A percentile compares a stretch with the other conserved stretches of the same genome.
phyloP scores from a whole-genome alignment of 257 asterid genomes.

The Gardenia jasminoides region DNA sequence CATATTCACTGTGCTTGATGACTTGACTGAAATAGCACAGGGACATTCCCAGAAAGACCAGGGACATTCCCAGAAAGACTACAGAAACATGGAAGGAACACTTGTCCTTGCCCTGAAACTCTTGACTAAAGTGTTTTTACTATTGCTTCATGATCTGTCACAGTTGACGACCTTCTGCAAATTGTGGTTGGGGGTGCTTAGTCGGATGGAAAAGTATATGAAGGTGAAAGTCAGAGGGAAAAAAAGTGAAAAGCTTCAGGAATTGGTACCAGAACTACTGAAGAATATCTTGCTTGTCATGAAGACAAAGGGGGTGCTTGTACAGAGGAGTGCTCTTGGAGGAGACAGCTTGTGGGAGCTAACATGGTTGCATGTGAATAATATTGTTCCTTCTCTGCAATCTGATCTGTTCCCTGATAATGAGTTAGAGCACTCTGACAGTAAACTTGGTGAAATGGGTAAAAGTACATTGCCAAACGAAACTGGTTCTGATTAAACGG shows the following conservation, averaged over 20 bases:
- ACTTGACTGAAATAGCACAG: constrained; percentile 79
- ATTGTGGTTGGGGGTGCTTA: constrained; percentile 82
- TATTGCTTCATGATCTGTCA: constrained; percentile 49
- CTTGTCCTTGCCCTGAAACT: constrained; percentile 81
- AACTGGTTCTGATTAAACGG: constrained; percentile 24
- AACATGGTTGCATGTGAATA: constrained; percentile 91
- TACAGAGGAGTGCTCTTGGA: constrained; percentile 72
- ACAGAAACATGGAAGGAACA: constrained; percentile 81
- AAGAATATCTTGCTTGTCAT: constrained; percentile 74
- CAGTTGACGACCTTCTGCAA: constrained; percentile 77
- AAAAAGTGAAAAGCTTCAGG: constrained; percentile 81
- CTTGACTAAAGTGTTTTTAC: constrained; percentile 60
- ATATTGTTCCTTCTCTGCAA: constrained; percentile 68
- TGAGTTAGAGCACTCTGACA: constrained; percentile 35
- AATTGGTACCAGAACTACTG: constrained; percentile 78
- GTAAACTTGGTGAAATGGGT: constrained; percentile 25
- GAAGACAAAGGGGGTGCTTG: constrained; percentile 80
- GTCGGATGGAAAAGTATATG: constrained; percentile 79
- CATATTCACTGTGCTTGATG: constrained; percentile 83
- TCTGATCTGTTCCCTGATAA: constrained; percentile 65
- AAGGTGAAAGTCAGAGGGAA: constrained; percentile 68
- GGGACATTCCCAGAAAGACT: constrained; percentile 86
- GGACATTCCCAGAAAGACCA: constrained; percentile 81
- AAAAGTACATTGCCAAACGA: constrained; percentile 21
- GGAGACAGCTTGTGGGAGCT: constrained; percentile 94